Conservation (phyloP, 1,284 basidiomycete species). For the Coniophora puteana region DNA sequence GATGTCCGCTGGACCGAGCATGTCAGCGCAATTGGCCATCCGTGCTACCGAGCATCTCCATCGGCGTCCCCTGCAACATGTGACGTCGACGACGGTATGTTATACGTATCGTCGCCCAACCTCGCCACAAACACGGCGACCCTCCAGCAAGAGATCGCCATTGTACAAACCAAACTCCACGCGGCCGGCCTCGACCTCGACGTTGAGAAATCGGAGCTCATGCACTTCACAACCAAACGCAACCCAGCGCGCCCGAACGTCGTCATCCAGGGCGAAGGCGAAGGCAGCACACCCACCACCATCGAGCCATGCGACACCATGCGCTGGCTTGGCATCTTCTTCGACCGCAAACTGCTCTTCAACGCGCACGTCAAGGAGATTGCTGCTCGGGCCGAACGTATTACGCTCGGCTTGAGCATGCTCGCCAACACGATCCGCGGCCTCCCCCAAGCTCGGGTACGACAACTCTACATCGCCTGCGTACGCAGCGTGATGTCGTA, state of each 20-base stretch:
- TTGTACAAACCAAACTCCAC: too few relatives aligned
- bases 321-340: conserved; percentile 29
- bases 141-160: too few relatives aligned
- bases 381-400: conserved; percentile 16
- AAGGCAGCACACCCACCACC: conserved; percentile 10
- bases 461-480: conserved; percentile 27
- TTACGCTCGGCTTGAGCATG: conserved; percentile 24
- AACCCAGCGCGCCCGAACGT: too few relatives aligned
- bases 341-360: conserved; percentile 24
- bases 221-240: conserved; percentile 1
- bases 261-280: conserved; percentile 10
- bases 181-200: background rate
- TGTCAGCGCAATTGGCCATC: too few relatives aligned
- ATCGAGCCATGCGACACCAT: too few relatives aligned
- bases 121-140: too few relatives aligned
- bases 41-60: too few relatives aligned
- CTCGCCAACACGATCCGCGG: conserved; percentile 34
- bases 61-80: too few relatives aligned
- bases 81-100: too few relatives aligned
- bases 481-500: conserved; percentile 30
- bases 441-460: conserved; percentile 21
- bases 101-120: too few relatives aligned
- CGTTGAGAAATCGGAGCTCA: conserved; percentile 3
- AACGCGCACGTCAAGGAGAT: conserved; percentile 22
- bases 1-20: too few relatives aligned